phyloP scores from a whole-genome alignment of 2,329 filamentous ascomycete species.

The Paraconiothyrium brasiliense region DNA sequence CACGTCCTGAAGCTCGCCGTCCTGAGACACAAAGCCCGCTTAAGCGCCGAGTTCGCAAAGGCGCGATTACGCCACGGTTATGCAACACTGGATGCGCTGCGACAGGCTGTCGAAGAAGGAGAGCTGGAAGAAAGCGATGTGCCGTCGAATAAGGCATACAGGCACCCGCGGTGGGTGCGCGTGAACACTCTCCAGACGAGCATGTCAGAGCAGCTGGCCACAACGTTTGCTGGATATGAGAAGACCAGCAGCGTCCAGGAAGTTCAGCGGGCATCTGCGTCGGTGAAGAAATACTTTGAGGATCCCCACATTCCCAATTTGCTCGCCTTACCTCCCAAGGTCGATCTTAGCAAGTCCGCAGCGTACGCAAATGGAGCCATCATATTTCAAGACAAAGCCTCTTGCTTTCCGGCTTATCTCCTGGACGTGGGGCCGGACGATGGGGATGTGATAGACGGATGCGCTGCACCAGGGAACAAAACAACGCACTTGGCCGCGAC shows the following conservation, averaged over 20 bases:
- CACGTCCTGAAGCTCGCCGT: slow-evolving; percentile 81
- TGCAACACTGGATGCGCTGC: slow-evolving; percentile 72
- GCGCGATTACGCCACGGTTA: slow-evolving; percentile 77
- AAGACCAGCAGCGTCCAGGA: slow-evolving; percentile 65
- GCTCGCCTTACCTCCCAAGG: slow-evolving; percentile 76
- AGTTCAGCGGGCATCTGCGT: slow-evolving; percentile 58
- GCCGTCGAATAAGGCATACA: slow-evolving; percentile 53
- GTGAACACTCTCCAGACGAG: slow-evolving; percentile 81
- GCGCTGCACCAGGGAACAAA: slow-evolving; percentile 95
- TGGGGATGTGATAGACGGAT: slow-evolving; percentile 88
- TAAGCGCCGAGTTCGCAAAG: slow-evolving; percentile 84
- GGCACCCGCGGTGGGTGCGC: slow-evolving; percentile 89
- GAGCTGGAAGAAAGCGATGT: slow-evolving; percentile 39
- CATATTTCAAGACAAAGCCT: slow-evolving; percentile 95
- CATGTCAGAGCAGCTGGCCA: slow-evolving; percentile 75
- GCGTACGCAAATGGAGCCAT: slow-evolving; percentile 81
- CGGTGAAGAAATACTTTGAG: slow-evolving; percentile 68
- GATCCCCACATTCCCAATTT: slow-evolving; percentile 86
- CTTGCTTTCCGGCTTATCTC: slow-evolving; percentile 93
- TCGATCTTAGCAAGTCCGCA: slow-evolving; percentile 75
- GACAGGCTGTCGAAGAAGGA: slow-evolving; percentile 63
- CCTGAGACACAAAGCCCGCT: slow-evolving; percentile 80
- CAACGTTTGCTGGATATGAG: slow-evolving; percentile 74
- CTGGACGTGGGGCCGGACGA: slow-evolving; percentile 73
- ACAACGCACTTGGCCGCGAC: slow-evolving; percentile 92